Evolutionary conservation across 2,329 filamentous ascomycete genomes (phyloP), one percentile per base, ranked within the genome.

Genomic region (Neonectria coccinea): DNA sequence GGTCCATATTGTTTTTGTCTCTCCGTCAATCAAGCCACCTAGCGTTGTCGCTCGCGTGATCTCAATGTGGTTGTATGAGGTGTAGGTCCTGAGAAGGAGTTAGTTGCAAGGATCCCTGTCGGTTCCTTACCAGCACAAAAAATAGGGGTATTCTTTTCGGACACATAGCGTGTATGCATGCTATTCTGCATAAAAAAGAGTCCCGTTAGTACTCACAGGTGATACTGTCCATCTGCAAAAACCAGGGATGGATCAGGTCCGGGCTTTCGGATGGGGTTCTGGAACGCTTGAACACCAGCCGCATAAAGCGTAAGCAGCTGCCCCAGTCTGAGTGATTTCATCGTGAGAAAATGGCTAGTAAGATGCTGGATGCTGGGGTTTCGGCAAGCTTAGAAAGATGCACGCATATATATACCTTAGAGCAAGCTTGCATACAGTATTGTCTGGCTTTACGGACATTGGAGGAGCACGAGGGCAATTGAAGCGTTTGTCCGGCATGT

Each of bases 1-100:
- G 33, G 61, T 66, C 64, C 64, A 66, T 39, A 66, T 56, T 12
- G 56, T 64, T 16, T 63, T 63, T 3, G 51, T 59, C 20, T 66
- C 64, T 16, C 64, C 64, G 7, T 64, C 42, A 4, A 57, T 18
- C 7, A 66, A 27, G 3, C 41, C 64, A 8, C 50, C 62, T 3
- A 64, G 45, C 3, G 27, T 64, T 4, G 42, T 50, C 0, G 62
- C 44, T 6, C 44, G 33, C 0, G 50, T 59, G 10, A 64, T 64
- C 6, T 61, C 51, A 22, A 64, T 64, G 4, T 22, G 57, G 18
- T 41, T n/a, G n/a, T 61, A 64, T 2, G 62, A 48, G 1, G 62
- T 64, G 20, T 64, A 64, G 3, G 62, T 64, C 12, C 62, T 61
- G 16, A 3, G 9, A 11, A 31, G 11, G 27, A 50, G 3, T 50